A percentile compares a stretch with the other conserved stretches of the same genome.
Conservation (phyloP, 2,329 filamentous ascomycete genomes). For the Clonostachys rhizophaga region DNA sequence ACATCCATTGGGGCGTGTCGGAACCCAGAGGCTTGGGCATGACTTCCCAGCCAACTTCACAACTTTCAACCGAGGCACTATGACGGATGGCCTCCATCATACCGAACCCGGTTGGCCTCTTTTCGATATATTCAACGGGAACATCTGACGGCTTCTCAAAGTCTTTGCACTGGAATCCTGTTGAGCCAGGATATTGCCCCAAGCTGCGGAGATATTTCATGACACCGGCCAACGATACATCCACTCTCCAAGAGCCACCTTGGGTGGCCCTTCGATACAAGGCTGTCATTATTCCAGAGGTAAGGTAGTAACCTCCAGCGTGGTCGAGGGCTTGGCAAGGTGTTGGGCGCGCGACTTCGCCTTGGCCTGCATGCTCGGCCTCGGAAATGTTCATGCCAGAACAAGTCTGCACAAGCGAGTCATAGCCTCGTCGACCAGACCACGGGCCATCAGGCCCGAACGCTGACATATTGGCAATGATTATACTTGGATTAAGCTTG, state of each 20-base stretch:
- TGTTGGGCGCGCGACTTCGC: constrained; percentile 28
- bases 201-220: constrained; percentile 52
- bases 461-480: constrained; percentile 44
- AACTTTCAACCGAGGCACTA: constrained; percentile 37
- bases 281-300: constrained; percentile 42
- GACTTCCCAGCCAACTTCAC: constrained; percentile 39
- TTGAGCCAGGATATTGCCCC: constrained; percentile 38
- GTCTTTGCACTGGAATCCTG: constrained; percentile 34
- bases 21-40: constrained; percentile 46
- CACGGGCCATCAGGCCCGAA: constrained; percentile 37
- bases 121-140: constrained; percentile 31
- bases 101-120: constrained; percentile 37
- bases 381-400: constrained; percentile 49
- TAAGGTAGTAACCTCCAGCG: constrained; percentile 45
- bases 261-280: constrained; percentile 35
- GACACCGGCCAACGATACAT: constrained; percentile 49
- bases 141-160: constrained; percentile 19
- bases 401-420: constrained; percentile 42
- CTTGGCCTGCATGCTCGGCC: constrained; percentile 33
- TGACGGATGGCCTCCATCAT: constrained; percentile 40
- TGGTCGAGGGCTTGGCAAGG: constrained; percentile 52
- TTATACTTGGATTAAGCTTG: constrained; percentile 29
- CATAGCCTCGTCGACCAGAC: constrained; percentile 40
- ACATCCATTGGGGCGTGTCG: constrained; percentile 33
- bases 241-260: constrained; percentile 42